Conservation (phyloP, 2,329 filamentous ascomycete genomes). For the Teratosphaeria destructans region DNA sequence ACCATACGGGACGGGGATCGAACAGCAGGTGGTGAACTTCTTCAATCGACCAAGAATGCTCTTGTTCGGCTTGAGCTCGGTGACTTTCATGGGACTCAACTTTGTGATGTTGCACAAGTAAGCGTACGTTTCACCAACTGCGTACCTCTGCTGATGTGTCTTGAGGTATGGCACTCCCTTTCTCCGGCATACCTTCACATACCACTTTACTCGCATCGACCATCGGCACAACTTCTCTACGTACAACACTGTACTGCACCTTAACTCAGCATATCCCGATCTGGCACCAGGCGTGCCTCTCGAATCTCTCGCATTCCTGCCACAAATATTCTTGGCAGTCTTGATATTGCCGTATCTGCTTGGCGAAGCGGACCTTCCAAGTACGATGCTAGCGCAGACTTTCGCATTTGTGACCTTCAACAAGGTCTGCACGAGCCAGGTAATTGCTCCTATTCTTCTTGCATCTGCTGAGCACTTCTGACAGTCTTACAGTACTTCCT, state of each 20-base stretch:
- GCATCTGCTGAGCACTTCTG: not conserved
- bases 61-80: conserved; percentile 54
- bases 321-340: conserved; percentile 72
- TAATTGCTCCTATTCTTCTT: conserved; percentile 34
- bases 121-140: conserved; percentile 22
- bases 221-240: conserved; percentile 98
- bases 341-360: conserved; percentile 64
- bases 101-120: conserved; percentile 65
- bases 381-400: conserved; percentile 85
- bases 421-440: conserved; percentile 97
- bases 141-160: conserved; percentile 5
- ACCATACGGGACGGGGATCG: not conserved
- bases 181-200: conserved; percentile 79
- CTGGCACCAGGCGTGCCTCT: conserved; percentile 38
- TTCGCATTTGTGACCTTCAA: conserved; percentile 97
- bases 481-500: conserved; percentile 69
- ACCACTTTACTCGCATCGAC: conserved; percentile 86
- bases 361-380: conserved; percentile 70
- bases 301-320: conserved; percentile 78
- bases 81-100: conserved; percentile 67
- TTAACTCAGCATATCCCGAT: conserved; percentile 56
- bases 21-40: conserved; percentile 4
- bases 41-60: conserved; percentile 37
- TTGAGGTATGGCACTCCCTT: conserved; percentile 68
- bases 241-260: conserved; percentile 85